Percentiles rank a stretch among this genome's conserved stretches.
Conservation (phyloP, 139 green algal genomes). For the Desmodesmus armatus region DNA sequence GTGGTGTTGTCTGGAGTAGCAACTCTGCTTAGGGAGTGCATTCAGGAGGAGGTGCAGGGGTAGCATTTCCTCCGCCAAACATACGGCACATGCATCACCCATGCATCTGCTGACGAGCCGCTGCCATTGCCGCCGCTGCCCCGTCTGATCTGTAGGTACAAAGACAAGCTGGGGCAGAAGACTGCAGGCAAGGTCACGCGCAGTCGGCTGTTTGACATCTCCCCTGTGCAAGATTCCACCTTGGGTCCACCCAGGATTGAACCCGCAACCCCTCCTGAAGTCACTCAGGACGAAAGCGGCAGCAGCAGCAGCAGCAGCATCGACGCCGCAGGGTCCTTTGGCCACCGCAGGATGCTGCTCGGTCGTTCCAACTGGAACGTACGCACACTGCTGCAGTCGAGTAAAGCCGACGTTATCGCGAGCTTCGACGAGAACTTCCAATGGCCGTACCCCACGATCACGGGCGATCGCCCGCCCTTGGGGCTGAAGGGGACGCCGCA, state of each 20-base stretch:
- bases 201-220: slow-evolving; percentile 18
- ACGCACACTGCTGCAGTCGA: background rate
- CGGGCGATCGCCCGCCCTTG: background rate
- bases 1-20: no score
- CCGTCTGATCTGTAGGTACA: no score
- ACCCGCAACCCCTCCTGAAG: background rate
- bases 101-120: no score
- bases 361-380: no score
- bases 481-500: background rate
- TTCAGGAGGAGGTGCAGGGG: no score
- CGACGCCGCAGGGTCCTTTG: background rate
- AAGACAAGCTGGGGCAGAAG: background rate
- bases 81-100: no score
- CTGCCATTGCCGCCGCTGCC: no score
- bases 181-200: background rate
- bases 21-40: no score
- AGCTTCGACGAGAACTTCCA: background rate
- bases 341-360: no score
- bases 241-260: slow-evolving; percentile 2
- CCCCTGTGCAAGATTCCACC: background rate
- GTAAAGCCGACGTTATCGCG: background rate
- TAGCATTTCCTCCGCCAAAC: no score
- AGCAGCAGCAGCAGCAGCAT: slow-evolving; percentile 17
- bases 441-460: slow-evolving; percentile 16
- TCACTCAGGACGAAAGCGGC: background rate